Evolutionary conservation across 208 protist genomes (phyloP), one percentile per base, ranked within the genome.

Genomic region (Leptomonas pyrrhocoris): DNA sequence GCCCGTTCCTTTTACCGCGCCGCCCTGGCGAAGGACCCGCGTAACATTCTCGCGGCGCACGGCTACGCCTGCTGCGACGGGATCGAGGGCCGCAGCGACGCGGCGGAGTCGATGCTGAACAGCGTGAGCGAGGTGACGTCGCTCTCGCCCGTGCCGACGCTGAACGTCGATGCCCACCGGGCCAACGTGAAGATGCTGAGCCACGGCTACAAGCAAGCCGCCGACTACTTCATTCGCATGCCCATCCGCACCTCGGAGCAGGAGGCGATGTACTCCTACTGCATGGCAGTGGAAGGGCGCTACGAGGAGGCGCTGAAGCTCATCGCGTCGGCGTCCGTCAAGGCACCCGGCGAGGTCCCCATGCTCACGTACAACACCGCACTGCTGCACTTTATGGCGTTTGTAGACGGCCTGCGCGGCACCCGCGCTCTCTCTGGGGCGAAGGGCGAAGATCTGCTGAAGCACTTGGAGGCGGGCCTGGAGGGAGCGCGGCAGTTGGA

Each of bases 61-160:
- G 91, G 91, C 34, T 69, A 93, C 43, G 88, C 88, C 43, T 96
- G 88, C 76, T 96, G 91, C 79, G 65, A 93, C 28, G 88, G 83
- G 21, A 65, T 94, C 0, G 85, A 89, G 68, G 75, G 73, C 13
- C 57, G 86, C 43, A 75, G 79, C 64, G 85, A 93, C 45, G 77
- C 63, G 13, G 87, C 79, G 23, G 85, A 93, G 75, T 86, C 81
- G 21, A 73, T 94, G 28, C 77, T 96, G 45, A 79, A 93, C 54
- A 80, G 79, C 38, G 83, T 96, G 25, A 80, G 84, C 34, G 88
- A 92, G 70, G 80, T 91, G 49, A 64, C 63, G 48, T 73, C 88
- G n/a, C 93, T 94, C 48, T 80, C 68, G 40, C 31, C 67, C 15
- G 83, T 85, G 64, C 83, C 89, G 28, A 74, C 64, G 31, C 18